Evolutionary conservation across 1,284 basidiomycete genomes (phyloP).

Genomic region (Flammula alnicola): DNA sequence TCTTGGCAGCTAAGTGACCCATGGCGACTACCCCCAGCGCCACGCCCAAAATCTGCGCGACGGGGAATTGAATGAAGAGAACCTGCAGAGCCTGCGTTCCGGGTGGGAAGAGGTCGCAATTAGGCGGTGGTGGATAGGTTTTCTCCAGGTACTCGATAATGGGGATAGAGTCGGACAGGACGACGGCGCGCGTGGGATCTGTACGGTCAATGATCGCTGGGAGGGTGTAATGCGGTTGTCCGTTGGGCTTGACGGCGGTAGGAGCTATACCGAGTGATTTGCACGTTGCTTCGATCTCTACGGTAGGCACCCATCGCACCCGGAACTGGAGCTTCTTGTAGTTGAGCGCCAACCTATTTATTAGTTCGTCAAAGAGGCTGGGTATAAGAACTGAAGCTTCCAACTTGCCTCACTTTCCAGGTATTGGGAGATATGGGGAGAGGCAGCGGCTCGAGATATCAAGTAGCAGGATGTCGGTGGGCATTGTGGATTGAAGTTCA

Average conservation of each 20-base stretch:
- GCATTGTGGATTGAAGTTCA: not conserved
- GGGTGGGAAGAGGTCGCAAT: slow-evolving; percentile 18
- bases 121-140: slow-evolving; percentile 24
- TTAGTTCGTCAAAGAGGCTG: no score
- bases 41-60: slow-evolving; percentile 16
- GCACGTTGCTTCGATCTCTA: slow-evolving; percentile 24
- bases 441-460: slow-evolving; percentile 22
- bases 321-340: slow-evolving; percentile 22
- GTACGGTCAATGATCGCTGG: slow-evolving; percentile 30
- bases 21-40: slow-evolving; percentile 23
- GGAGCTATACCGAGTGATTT: slow-evolving; percentile 24
- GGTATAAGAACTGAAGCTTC: not conserved
- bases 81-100: slow-evolving; percentile 18
- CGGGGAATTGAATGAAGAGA: slow-evolving; percentile 19
- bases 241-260: slow-evolving; percentile 22
- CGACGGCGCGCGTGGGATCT: slow-evolving; percentile 14
- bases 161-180: slow-evolving; percentile 30
- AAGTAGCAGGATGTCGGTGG: slow-evolving; percentile 24
- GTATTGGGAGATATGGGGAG: slow-evolving; percentile 26
- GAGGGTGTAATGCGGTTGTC: slow-evolving; percentile 24
- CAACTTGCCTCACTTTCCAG: slow-evolving; percentile 28
- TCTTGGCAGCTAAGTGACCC: slow-evolving; percentile 23
- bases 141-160: slow-evolving; percentile 33
- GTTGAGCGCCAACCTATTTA: slow-evolving; percentile 26
- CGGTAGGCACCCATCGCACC: slow-evolving; percentile 21